Evolutionary conservation across 768 basidiomycete species (phyloP).

Genomic region (Collybia sp.): DNA sequence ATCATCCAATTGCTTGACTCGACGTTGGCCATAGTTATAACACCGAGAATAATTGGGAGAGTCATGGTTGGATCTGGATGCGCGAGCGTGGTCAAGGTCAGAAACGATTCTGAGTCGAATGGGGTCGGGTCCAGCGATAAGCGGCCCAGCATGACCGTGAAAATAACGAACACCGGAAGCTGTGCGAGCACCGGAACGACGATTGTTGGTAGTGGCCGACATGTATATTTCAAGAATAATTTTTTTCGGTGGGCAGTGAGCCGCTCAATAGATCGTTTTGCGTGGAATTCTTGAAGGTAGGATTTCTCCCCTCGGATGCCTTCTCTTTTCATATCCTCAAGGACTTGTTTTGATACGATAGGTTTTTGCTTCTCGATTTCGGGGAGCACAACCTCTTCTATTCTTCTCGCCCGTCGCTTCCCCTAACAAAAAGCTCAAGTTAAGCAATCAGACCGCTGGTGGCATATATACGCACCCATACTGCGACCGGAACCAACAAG

Average conservation of each 20-base stretch:
- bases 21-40: conserved; percentile 75
- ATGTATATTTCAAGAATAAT: conserved; percentile 55
- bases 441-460: conserved; percentile 1
- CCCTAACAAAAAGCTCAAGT: conserved; percentile 37
- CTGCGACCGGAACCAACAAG: conserved; percentile 60
- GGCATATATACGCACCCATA: conserved; percentile 57
- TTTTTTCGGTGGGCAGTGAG: conserved; percentile 50
- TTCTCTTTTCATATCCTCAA: conserved; percentile 50
- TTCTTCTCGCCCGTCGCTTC: conserved; percentile 51
- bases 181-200: conserved; percentile 60
- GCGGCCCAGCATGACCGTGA: conserved; percentile 52
- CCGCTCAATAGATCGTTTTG: conserved; percentile 45
- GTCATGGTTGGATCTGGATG: conserved; percentile 68
- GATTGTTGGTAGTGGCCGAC: conserved; percentile 54
- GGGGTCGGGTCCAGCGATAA: conserved; percentile 57
- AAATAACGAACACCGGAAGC: conserved; percentile 68
- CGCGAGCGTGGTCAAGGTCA: conserved; percentile 65
- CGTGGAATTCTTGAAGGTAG: conserved; percentile 41
- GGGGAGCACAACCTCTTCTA: conserved; percentile 59
- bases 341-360: conserved; percentile 32
- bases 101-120: conserved; percentile 73
- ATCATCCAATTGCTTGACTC: conserved; percentile 75
- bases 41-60: conserved; percentile 66
- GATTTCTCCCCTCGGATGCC: conserved; percentile 53
- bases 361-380: conserved; percentile 46